A percentile compares a stretch with the other conserved stretches of the same genome.
Evolutionary conservation across 139 green algal species (phyloP).

Genomic region (Chlorella sp.): DNA sequence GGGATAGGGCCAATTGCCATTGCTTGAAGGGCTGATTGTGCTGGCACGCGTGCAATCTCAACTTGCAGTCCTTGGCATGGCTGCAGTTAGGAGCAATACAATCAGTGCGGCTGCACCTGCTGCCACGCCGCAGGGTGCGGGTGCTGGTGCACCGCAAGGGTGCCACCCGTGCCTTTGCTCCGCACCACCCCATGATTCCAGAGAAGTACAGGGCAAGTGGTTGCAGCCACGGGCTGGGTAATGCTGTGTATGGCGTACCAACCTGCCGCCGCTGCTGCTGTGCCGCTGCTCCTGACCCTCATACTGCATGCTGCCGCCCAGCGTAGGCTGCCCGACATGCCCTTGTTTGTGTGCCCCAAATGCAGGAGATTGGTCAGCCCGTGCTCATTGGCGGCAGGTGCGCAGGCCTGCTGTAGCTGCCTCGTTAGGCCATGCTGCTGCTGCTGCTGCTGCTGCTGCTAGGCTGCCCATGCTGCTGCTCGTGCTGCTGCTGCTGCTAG

Average conservation of each 20-base stretch:
- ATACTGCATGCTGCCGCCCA: neutral
- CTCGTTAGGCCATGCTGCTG: no score
- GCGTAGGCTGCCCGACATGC: neutral
- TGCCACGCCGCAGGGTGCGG: slow-evolving; percentile 17
- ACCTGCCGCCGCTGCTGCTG: neutral
- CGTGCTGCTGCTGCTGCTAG: no score
- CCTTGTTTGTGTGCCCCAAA: neutral
- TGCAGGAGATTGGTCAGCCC: slow-evolving; percentile 44
- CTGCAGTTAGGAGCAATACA: no score
- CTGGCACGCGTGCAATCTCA: no score
- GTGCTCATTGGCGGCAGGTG: neutral
- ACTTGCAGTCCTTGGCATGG: no score
- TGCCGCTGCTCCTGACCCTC: neutral
- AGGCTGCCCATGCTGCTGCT: no score
- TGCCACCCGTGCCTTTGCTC: slow-evolving; percentile 75
- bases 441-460: no score
- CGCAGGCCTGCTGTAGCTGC: slow-evolving; percentile 16
- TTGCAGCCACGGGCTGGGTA: no score
- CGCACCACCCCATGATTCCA: slow-evolving; percentile 77
- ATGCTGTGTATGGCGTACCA: no score
- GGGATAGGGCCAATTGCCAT: no score
- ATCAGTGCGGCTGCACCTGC: no score
- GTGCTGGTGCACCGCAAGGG: slow-evolving; percentile 84
- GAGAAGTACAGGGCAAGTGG: slow-evolving; percentile 70
- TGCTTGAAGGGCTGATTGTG: no score